Percentiles rank a stretch among this genome's conserved stretches.
Conservation (phyloP, 441 rosid genomes). For the Capsella rubella region DNA sequence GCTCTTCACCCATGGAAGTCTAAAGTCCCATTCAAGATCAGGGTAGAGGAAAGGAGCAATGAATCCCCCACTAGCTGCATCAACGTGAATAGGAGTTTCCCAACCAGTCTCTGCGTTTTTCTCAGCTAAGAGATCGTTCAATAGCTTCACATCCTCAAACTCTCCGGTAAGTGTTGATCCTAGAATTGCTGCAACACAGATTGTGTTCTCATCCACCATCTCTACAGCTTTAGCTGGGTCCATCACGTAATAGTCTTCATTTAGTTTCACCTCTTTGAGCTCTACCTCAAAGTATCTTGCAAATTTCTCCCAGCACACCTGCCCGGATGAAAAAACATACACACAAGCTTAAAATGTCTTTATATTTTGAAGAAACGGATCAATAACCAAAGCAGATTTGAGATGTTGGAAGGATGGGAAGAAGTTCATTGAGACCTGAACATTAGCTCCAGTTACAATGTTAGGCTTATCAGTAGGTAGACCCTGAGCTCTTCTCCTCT, state of each 20-base stretch:
- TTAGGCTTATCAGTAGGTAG: slow-evolving; percentile 75
- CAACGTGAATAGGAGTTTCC: slow-evolving; percentile 82
- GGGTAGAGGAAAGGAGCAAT: slow-evolving; percentile 78
- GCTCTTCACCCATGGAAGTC: slow-evolving; percentile 77
- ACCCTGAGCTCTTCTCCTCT: slow-evolving; percentile 61
- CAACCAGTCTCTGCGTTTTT: slow-evolving; percentile 72
- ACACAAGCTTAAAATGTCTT: background rate
- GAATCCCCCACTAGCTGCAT: slow-evolving; percentile 87
- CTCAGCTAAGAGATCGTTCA: slow-evolving; percentile 59
- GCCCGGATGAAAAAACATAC: background rate
- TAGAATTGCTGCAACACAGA: slow-evolving; percentile 79
- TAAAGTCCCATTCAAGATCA: slow-evolving; percentile 77
- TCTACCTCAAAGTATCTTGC: slow-evolving; percentile 89
- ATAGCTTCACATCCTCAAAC: slow-evolving; percentile 72
- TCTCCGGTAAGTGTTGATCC: slow-evolving; percentile 83
- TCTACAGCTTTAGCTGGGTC: slow-evolving; percentile 74
- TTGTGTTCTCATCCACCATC: slow-evolving; percentile 85
- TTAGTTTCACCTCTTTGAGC: slow-evolving; percentile 78
- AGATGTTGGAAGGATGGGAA: background rate
- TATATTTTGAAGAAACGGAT: background rate
- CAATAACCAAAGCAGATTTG: background rate
- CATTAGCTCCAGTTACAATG: slow-evolving; percentile 87
- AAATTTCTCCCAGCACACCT: slow-evolving; percentile 94
- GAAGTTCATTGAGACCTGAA: slow-evolving; percentile 53
- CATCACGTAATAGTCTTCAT: slow-evolving; percentile 72